Evolutionary conservation across 129 eudicot genomes (phyloP).

Genomic region (Solidago caesia): DNA sequence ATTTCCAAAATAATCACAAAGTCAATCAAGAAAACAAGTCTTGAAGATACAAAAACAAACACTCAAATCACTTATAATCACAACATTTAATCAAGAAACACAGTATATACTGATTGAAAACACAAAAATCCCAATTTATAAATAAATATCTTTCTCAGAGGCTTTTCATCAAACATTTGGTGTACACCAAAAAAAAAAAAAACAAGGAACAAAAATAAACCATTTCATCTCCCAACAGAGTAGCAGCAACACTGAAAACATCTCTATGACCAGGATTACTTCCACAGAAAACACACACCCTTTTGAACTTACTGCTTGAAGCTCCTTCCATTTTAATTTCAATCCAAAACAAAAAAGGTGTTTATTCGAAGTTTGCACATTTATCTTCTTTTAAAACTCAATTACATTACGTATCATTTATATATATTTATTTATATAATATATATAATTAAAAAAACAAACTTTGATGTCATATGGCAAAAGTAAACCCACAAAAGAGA

Average conservation of each 20-base stretch:
- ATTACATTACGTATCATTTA: neutral
- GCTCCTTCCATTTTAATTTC: constrained; percentile 31
- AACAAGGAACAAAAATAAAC: constrained; percentile 33
- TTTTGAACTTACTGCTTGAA: constrained; percentile 61
- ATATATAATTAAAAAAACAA: neutral
- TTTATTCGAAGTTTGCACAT: constrained; percentile 24
- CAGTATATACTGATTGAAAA: neutral
- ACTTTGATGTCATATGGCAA: constrained; percentile 26
- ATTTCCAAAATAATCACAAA: constrained; percentile 6
- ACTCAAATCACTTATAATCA: constrained; percentile 15
- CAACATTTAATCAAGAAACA: constrained; percentile 1
- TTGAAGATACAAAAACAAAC: constrained; percentile 12
- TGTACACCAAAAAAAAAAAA: constrained; percentile 19
- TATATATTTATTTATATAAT: neutral
- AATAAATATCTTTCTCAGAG: neutral
- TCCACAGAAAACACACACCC: constrained; percentile 89
- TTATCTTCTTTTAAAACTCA: constrained; percentile 17
- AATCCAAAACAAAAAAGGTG: constrained; percentile 16
- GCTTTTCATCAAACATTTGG: constrained; percentile 18
- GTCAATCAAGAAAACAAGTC: neutral
- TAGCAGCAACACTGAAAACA: constrained; percentile 89
- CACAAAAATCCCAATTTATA: neutral
- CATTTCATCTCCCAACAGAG: constrained; percentile 83
- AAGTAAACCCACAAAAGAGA: constrained; percentile 22
- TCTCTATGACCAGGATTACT: constrained; percentile 80